Conservation (phyloP, 2,329 filamentous ascomycete species). For the Phaeosphaeriaceae sp. region DNA sequence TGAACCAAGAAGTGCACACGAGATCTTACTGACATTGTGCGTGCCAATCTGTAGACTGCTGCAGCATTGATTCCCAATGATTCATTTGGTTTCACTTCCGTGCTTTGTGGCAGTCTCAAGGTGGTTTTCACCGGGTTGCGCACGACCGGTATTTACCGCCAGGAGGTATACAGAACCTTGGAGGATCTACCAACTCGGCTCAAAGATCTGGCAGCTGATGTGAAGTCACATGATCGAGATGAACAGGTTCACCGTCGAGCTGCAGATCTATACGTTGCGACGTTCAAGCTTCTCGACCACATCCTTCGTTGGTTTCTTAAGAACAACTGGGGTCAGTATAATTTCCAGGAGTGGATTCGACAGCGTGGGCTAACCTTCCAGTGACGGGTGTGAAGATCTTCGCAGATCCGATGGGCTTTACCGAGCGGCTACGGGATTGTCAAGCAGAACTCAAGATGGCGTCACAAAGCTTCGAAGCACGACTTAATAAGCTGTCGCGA, state of each 20-base stretch:
- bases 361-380: background rate
- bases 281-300: constrained; percentile 2
- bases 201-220: background rate
- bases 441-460: constrained; percentile 2
- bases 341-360: too few species aligned
- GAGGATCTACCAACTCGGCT: background rate
- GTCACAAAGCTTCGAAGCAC: background rate
- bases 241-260: background rate
- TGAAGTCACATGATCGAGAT: background rate
- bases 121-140: background rate
- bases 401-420: background rate
- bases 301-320: background rate
- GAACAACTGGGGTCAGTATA: background rate
- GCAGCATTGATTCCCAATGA: background rate
- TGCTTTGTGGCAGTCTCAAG: constrained; percentile 1
- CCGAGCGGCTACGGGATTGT: background rate
- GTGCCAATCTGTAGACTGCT: too few species aligned
- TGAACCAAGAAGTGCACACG: too few species aligned
- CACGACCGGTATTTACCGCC: background rate
- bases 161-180: background rate
- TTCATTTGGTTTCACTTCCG: background rate
- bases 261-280: background rate
- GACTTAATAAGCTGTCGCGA: background rate
- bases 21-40: too few species aligned
- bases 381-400: constrained; percentile 1